Conservation (phyloP, 345 rosid genomes). For the Erodium maritimum region DNA sequence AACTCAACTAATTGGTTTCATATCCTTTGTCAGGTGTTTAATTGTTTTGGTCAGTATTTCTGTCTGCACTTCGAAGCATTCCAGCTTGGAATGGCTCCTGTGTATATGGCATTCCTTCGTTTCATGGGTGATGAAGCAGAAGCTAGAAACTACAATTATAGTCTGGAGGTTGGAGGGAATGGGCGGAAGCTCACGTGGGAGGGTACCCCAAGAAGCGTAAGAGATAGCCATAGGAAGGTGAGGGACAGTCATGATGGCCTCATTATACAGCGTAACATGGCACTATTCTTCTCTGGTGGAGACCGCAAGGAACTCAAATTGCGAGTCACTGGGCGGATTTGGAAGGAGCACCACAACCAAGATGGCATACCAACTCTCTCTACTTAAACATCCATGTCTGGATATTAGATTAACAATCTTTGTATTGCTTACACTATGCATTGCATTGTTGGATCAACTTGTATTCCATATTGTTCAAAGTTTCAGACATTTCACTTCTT, state of each 20-base stretch:
- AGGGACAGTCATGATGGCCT: slow-evolving; percentile 92
- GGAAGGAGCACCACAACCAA: slow-evolving; percentile 88
- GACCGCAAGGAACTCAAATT: slow-evolving; percentile 90
- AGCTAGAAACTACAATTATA: slow-evolving; percentile 77
- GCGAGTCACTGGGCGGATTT: slow-evolving; percentile 79
- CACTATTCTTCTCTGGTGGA: slow-evolving; percentile 91
- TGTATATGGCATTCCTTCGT: slow-evolving; percentile 89
- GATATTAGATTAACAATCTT: neutral
- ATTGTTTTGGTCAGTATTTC: slow-evolving; percentile 90
- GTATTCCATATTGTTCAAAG: no score
- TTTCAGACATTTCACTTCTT: no score
- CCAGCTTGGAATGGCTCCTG: slow-evolving; percentile 95
- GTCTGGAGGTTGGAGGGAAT: slow-evolving; percentile 91
- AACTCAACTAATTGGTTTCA: slow-evolving; percentile 6
- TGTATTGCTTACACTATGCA: no score
- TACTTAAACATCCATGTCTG: slow-evolving; percentile 22
- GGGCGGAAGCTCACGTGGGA: slow-evolving; percentile 88
- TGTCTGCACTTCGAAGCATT: slow-evolving; percentile 97
- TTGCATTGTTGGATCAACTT: no score
- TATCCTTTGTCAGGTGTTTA: slow-evolving; percentile 48
- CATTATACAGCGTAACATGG: slow-evolving; percentile 82
- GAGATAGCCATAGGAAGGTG: slow-evolving; percentile 90
- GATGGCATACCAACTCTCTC: slow-evolving; percentile 86
- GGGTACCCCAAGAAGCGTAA: slow-evolving; percentile 77
- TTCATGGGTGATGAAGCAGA: slow-evolving; percentile 91